Evolutionary conservation across 768 basidiomycete genomes (phyloP), one percentile per base, ranked within the genome.

Genomic region (Pulveroboletus sp.): DNA sequence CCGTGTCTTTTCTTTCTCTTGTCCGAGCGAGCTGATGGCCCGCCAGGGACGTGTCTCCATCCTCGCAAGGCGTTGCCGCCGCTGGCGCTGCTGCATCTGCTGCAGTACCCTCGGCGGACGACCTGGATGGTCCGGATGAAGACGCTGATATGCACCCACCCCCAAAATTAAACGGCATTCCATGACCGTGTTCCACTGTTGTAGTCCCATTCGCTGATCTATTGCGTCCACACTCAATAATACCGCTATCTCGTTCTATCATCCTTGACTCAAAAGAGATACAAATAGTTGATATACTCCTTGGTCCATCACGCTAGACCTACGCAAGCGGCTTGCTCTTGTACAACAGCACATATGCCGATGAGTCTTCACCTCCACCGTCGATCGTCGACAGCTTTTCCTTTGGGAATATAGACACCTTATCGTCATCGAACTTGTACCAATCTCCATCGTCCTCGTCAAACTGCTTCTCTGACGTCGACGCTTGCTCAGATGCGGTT

Each of bases 371-470:
- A 5, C 83, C 94, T 53, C 95, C 95, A 6, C 95, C 95, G 55
- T 94, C 93, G 50, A 97, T 77, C 8, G 82, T 82, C 26, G 78
- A 62, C 51, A 99, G 72, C 70, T 92, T 95, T 65, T 93, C 93
- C 67, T 78, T 79, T 1, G 82, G 83, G 68, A 98, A 94, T 47
- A 84, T 57, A 15, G 90, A 86, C 35, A 91, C 94, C 70, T 92
- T 95, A 56, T 95, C 92, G 58, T 97, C 93, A 61, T 97, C 95
- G 62, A 94, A 97, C 71, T 94, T 95, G 73, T 87, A 90, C 95
- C 95, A 89, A 62, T 87, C 86, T 54, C 88, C 85, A 43, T 90
- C 83, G 39, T 82, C 81, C 42, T 84, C 66, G 49, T 75, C 76
- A 40, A 59, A 59, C 17, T 55, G 50, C 24, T 60, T 42, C 11